Percentiles rank a stretch among this genome's conserved stretches.
Conservation (phyloP, 306 rosid genomes). For the Hippophae tibetana region DNA sequence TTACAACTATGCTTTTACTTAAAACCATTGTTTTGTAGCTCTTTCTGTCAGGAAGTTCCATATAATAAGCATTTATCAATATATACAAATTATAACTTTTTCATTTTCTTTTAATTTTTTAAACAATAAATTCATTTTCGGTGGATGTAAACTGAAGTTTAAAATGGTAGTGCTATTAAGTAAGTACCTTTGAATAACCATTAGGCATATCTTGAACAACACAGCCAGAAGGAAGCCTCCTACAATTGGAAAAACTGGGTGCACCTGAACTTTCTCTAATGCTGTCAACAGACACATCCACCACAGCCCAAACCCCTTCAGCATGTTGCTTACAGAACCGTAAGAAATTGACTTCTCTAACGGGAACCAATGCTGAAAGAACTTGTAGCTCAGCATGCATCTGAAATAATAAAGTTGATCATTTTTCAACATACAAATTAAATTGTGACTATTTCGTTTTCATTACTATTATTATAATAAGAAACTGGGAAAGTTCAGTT, state of each 20-base stretch:
- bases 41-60: slow-evolving; percentile 8
- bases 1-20: slow-evolving; percentile 11
- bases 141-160: no score
- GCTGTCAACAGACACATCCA: slow-evolving; percentile 66
- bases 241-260: slow-evolving; percentile 44
- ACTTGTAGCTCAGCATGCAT: slow-evolving; percentile 97
- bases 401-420: slow-evolving; percentile 14
- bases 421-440: not conserved
- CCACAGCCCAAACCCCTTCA: slow-evolving; percentile 94
- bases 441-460: no score
- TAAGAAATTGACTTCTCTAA: slow-evolving; percentile 68
- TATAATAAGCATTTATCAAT: not conserved
- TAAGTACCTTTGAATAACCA: slow-evolving; percentile 85
- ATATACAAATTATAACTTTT: not conserved
- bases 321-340: slow-evolving; percentile 95
- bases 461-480: not conserved
- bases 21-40: slow-evolving; percentile 15
- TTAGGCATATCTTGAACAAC: slow-evolving; percentile 96
- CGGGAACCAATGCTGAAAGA: slow-evolving; percentile 84
- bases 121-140: not conserved
- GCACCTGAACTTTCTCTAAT: slow-evolving; percentile 51
- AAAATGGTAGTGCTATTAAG: no score
- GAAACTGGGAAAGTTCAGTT: not conserved
- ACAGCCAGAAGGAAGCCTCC: slow-evolving; percentile 97
- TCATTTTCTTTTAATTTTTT: not conserved